These are phyloP conservation scores for Excoecaria agallocha DNA, from an alignment of 345 rosid genomes.

Conservation along the genomic window DNA sequence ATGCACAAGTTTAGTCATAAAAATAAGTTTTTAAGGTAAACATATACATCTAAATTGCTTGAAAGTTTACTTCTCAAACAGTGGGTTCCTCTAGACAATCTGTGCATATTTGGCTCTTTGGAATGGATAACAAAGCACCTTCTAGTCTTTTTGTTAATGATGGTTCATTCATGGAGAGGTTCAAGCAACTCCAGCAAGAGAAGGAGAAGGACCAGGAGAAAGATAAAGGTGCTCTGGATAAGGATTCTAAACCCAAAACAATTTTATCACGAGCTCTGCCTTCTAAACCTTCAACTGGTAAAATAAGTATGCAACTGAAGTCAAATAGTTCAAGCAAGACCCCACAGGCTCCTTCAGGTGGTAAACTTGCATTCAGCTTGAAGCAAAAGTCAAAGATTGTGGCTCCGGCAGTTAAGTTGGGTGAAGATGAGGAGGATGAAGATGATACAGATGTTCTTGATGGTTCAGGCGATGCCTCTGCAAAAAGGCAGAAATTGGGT, in stretches of 20 bases:
- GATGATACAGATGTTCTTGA: slow-evolving; percentile 52
- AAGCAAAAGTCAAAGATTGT: slow-evolving; percentile 91
- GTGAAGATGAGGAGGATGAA: slow-evolving; percentile 76
- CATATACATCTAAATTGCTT: slow-evolving; percentile 35
- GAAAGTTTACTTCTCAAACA: slow-evolving; percentile 59
- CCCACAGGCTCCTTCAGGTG: slow-evolving; percentile 42
- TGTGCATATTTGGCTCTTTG: slow-evolving; percentile 30
- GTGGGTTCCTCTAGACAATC: slow-evolving; percentile 36
- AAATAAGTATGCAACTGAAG: slow-evolving; percentile 47
- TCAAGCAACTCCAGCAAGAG: slow-evolving; percentile 87
- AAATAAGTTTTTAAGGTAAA: neutral
- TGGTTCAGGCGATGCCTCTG: slow-evolving; percentile 43
- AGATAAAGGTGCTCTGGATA: slow-evolving; percentile 29
- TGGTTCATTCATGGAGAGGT: slow-evolving; percentile 99
- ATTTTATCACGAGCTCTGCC: slow-evolving; percentile 45
- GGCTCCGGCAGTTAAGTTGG: slow-evolving; percentile 77
- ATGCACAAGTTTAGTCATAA: neutral
- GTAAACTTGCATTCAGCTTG: slow-evolving; percentile 96
- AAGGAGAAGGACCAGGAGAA: slow-evolving; percentile 48
- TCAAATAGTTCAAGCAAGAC: slow-evolving; percentile 44
- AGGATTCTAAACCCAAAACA: slow-evolving; percentile 65
- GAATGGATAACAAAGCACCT: slow-evolving; percentile 77
- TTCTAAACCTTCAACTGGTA: slow-evolving; percentile 43
- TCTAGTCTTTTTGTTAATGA: slow-evolving; percentile 85
- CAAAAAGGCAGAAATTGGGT: slow-evolving; percentile 71